These are phyloP conservation scores for Arthrocladium fulminans DNA, from an alignment of 2,329 filamentous ascomycete species.

Conservation along the genomic window DNA sequence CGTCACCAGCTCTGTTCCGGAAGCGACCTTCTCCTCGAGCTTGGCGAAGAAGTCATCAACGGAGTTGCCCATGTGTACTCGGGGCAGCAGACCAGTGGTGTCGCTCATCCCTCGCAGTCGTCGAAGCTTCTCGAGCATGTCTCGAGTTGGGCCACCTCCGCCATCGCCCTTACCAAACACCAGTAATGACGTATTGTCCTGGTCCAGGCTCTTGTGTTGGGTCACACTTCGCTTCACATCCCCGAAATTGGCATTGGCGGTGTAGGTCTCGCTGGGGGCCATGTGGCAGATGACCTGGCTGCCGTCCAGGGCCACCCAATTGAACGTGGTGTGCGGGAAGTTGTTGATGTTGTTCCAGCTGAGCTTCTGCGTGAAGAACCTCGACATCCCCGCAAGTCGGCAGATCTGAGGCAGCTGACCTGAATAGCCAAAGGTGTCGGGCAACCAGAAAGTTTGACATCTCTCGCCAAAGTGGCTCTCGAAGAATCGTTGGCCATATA, in stretches of 20 bases:
- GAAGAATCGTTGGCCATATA: conserved; percentile 93
- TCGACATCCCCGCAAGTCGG: conserved; percentile 85
- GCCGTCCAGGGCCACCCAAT: conserved; percentile 92
- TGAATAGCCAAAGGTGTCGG: conserved; percentile 96
- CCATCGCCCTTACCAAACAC: conserved; percentile 97
- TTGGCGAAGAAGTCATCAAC: conserved; percentile 91
- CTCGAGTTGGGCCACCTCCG: conserved; percentile 86
- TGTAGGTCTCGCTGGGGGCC: conserved; percentile 92
- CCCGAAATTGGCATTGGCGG: conserved; percentile 85
- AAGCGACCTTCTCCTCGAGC: conserved; percentile 65
- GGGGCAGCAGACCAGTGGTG: conserved; percentile 69
- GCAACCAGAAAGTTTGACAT: conserved; percentile 90
- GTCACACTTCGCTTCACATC: conserved; percentile 82
- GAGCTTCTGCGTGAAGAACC: conserved; percentile 95
- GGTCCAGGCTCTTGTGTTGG: conserved; percentile 91
- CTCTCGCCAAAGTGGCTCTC: conserved; percentile 85
- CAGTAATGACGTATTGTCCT: conserved; percentile 80
- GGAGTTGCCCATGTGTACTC: conserved; percentile 77
- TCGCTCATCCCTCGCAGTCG: conserved; percentile 88
- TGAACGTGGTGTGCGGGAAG: conserved; percentile 97
- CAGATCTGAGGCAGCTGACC: conserved; percentile 90
- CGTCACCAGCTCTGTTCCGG: conserved; percentile 66
- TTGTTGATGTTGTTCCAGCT: conserved; percentile 99
- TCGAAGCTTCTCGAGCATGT: conserved; percentile 89
- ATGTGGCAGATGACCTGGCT: conserved; percentile 97